Conservation (phyloP, 129 eudicot species). For the Rutidosis leptorrhynchoides region DNA sequence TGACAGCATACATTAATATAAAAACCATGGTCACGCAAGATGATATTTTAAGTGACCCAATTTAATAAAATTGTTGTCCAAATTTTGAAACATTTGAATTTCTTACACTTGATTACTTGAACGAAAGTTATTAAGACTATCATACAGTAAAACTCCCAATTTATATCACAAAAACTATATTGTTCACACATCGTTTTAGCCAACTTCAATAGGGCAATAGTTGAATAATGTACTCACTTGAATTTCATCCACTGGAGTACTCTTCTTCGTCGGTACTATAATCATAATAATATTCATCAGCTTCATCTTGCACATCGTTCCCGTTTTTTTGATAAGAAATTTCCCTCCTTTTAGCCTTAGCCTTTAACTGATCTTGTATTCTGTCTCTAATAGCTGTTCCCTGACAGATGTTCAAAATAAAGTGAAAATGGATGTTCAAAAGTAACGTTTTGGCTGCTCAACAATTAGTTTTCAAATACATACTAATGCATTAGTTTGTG, state of each 20-base stretch:
- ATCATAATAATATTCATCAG: constrained; percentile 49
- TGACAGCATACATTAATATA: no score
- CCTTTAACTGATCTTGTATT: constrained; percentile 70
- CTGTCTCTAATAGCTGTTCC: constrained; percentile 90
- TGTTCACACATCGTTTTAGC: constrained; percentile 16
- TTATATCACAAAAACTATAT: constrained; percentile 32
- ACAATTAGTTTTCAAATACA: not conserved
- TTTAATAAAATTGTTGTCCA: no score
- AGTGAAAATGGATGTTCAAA: not conserved
- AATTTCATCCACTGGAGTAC: constrained; percentile 41
- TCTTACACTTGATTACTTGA: constrained; percentile 7
- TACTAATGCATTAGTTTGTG: not conserved
- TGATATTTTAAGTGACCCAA: no score
- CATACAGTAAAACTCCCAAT: constrained; percentile 17
- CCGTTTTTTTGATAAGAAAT: constrained; percentile 36
- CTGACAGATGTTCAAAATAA: constrained; percentile 28
- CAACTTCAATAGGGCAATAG: constrained; percentile 3
- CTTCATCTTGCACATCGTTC: constrained; percentile 30
- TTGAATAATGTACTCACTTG: not conserved
- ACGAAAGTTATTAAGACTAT: constrained; percentile 14
- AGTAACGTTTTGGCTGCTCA: not conserved
- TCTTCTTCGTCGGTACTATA: constrained; percentile 56
- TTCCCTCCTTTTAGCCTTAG: constrained; percentile 36
- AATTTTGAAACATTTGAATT: constrained; percentile 4
- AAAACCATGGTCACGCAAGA: no score